These are phyloP conservation scores for Dioscorea dumetorum DNA, from an alignment of 106 monocot species.

Conservation along the genomic window DNA sequence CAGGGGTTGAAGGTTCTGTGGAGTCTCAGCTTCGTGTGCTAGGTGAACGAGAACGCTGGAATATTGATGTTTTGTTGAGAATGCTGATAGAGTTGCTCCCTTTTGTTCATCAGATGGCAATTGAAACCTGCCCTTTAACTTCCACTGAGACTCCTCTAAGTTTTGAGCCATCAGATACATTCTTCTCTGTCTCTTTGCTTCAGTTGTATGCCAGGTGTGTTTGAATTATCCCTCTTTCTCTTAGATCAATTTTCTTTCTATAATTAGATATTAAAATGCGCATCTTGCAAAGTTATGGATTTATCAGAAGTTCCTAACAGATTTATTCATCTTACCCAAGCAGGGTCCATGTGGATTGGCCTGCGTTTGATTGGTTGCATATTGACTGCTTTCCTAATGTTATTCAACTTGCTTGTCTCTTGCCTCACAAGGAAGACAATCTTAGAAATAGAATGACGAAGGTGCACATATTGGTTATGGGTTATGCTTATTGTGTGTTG, in stretches of 20 bases:
- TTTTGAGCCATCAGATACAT: slow-evolving; percentile 27
- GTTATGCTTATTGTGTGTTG: background rate
- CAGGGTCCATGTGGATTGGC: slow-evolving; percentile 83
- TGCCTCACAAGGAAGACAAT: slow-evolving; percentile 87
- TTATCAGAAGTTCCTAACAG: background rate
- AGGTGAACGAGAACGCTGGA: slow-evolving; percentile 95
- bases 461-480: slow-evolving; percentile 21
- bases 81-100: slow-evolving; percentile 85
- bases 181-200: slow-evolving; percentile 65
- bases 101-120: slow-evolving; percentile 56
- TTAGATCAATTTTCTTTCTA: background rate
- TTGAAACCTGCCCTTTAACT: slow-evolving; percentile 77
- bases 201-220: slow-evolving; percentile 77
- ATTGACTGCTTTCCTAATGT: slow-evolving; percentile 82
- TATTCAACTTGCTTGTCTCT: slow-evolving; percentile 80
- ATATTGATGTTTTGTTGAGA: slow-evolving; percentile 76
- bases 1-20: slow-evolving; percentile 84
- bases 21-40: slow-evolving; percentile 85
- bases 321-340: slow-evolving; percentile 7
- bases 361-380: slow-evolving; percentile 91
- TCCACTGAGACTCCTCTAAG: slow-evolving; percentile 17
- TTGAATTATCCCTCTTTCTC: background rate
- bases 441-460: slow-evolving; percentile 72
- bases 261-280: background rate
- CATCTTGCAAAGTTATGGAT: background rate